Base-by-base conservation (phyloP, 2,329 filamentous ascomycete species). In the Elsinoe fawcettii region DNA sequence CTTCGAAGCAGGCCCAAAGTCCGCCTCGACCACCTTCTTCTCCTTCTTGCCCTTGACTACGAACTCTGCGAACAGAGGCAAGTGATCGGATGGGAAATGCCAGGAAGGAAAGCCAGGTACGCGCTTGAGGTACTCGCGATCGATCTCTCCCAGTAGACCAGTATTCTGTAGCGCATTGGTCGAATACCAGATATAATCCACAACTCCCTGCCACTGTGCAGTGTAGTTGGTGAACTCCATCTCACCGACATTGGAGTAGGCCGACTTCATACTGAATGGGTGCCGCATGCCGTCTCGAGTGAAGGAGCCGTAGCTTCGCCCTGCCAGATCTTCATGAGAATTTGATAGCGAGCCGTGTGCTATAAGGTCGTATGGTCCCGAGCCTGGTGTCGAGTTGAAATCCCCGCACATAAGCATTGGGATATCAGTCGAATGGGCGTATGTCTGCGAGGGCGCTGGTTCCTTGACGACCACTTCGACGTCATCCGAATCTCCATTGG, bases 111-210 rank as follows among this genome's bases (percentile, higher is more conserved):
- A 96, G 0, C 90, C 90, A 2, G 91, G 90, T 23, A 96, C 89
- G 55, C 86, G 82, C 70, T 88, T 86, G 58, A 96, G 82, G 69
- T 95, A 93, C 25, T 88, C 82, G 62, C 85, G 82, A 69, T 96
- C 91, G 2, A 95, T 88, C 43, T 92, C 87, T 27, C 91, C 91
- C 3, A 96, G 83, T 55, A 96, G 73, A 55, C 87, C 87, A 16
- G 89, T 85, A 22, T 95, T 87, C 68, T 93, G 88, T 44, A 96
- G 77, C 20, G 87, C 84, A 71, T 93, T 96, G 58, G 90, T 92
- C 58, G 90, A 91, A 73, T 95, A 99, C 90, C 91, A 97, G 66
- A 99, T 90, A 72, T 97, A 96, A 70, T 99, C 93, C 63, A 99
- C 87, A 58, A 95, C 88, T 61, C 90, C 91, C 54, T 83, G 82